These are phyloP conservation scores for Gracilaria caudata DNA, from an alignment of 23 red algal genomes.

Conservation along the genomic window DNA sequence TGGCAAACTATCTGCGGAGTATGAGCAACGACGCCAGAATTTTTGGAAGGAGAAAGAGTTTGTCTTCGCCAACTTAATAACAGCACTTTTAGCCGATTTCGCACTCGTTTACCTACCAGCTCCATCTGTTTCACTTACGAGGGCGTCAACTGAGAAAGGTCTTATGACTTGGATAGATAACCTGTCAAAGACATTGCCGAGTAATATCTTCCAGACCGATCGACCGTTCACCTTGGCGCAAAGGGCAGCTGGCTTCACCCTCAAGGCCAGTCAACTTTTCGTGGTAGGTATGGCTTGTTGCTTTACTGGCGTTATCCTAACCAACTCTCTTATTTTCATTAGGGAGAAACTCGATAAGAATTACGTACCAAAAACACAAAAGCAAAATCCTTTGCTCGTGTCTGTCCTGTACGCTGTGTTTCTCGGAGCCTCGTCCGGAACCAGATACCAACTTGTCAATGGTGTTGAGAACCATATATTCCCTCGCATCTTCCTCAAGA, in stretches of 20 bases:
- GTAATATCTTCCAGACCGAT: conserved; percentile 96
- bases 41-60: conserved; percentile 97
- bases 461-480: conserved; percentile 97
- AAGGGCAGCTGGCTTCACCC: conserved; percentile 69
- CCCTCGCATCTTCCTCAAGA: conserved; percentile 77
- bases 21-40: conserved; percentile 80
- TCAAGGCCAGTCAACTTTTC: conserved; percentile 86
- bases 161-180: conserved; percentile 54
- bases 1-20: conserved; percentile 97
- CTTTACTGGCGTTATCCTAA: conserved; percentile 74
- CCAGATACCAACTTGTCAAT: conserved; percentile 96
- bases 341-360: conserved; percentile 69
- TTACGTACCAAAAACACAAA: conserved; percentile 70
- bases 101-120: conserved; percentile 94
- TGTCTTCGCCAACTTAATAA: conserved; percentile 96
- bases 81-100: conserved; percentile 95
- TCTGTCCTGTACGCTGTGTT: conserved; percentile 90
- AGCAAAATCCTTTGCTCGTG: conserved; percentile 69
- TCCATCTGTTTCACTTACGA: conserved; percentile 68
- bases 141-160: conserved; percentile 24
- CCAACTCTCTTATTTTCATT: conserved; percentile 73
- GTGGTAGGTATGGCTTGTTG: conserved; percentile 85
- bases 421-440: conserved; percentile 82
- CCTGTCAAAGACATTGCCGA: conserved; percentile 65
- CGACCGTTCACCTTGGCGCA: conserved; percentile 91